These are phyloP conservation scores for Metschnikowia hibisci DNA, from an alignment of 805 yeast genomes.

Conservation along the genomic window DNA sequence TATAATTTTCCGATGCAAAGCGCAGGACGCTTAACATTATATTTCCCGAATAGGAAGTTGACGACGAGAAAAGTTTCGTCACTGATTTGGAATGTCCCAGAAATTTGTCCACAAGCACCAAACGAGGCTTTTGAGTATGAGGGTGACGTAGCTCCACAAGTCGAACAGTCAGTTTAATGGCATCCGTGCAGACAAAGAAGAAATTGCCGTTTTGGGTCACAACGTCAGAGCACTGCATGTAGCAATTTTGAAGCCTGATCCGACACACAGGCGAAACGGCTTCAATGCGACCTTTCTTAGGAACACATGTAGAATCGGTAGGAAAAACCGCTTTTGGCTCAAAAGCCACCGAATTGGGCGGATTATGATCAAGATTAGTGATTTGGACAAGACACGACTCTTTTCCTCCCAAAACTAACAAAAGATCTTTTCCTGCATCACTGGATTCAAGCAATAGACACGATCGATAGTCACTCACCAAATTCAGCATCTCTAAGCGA, in stretches of 20 bases:
- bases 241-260: not conserved
- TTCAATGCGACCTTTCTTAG: conserved; percentile 4
- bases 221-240: conserved; percentile 6
- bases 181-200: conserved; percentile 33
- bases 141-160: conserved; percentile 20
- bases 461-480: conserved; percentile 4
- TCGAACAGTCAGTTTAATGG: conserved; percentile 33
- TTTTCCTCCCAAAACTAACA: conserved; percentile 37
- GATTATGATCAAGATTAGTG: conserved; percentile 47
- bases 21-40: conserved; percentile 36
- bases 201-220: conserved; percentile 3
- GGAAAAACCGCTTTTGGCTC: conserved; percentile 27
- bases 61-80: conserved; percentile 59
- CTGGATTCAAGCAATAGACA: conserved; percentile 5
- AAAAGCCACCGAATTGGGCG: conserved; percentile 51
- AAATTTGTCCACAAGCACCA: conserved; percentile 43
- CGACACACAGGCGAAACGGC: not conserved
- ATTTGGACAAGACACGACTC: conserved; percentile 43
- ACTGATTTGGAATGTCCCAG: conserved; percentile 89
- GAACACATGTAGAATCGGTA: conserved; percentile 10
- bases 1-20: conserved; percentile 35
- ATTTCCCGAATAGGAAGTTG: conserved; percentile 28
- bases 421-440: conserved; percentile 22
- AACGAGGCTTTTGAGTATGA: conserved; percentile 2
- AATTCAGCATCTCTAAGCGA: conserved; percentile 27